A percentile compares a stretch with the other conserved stretches of the same genome.
Conservation (phyloP, 352 stramenopile species). For the Phytophthora citricola region DNA sequence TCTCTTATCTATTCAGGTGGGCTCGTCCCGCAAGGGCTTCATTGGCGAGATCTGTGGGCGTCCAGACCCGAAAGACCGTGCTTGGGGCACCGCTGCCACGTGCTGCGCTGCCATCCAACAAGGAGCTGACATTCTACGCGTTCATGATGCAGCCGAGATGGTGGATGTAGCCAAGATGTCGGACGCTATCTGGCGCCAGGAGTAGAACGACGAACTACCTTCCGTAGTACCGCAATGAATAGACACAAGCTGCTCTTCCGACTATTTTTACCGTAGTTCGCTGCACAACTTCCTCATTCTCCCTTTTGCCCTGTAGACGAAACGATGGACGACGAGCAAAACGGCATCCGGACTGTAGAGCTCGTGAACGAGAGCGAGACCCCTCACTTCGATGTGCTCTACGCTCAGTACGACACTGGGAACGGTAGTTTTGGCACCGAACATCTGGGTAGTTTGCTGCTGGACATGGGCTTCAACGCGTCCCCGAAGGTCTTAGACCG, state of each 20-base stretch:
- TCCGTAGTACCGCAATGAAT: conserved; percentile 12
- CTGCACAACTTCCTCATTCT: background rate
- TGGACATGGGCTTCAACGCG: conserved; percentile 78
- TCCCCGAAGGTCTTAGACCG: conserved; percentile 55
- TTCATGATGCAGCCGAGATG: conserved; percentile 95
- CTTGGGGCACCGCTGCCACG: conserved; percentile 94
- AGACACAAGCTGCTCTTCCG: background rate
- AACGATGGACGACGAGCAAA: conserved; percentile 41
- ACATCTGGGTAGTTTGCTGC: conserved; percentile 61
- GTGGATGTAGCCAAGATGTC: conserved; percentile 92
- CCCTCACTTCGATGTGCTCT: conserved; percentile 70
- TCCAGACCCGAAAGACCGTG: conserved; percentile 84
- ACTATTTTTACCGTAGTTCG: conserved; percentile 24
- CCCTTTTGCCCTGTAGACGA: background rate
- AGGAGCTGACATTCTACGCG: conserved; percentile 92
- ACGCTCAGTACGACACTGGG: conserved; percentile 53
- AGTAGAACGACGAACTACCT: conserved; percentile 23
- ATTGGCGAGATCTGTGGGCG: conserved; percentile 94
- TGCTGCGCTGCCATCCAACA: conserved; percentile 82
- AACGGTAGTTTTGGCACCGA: conserved; percentile 61
- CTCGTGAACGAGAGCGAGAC: conserved; percentile 52
- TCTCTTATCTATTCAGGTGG: conserved; percentile 55
- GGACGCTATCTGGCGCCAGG: conserved; percentile 90
- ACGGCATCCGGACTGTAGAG: conserved; percentile 37
- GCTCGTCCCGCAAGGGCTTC: conserved; percentile 97